Evolutionary conservation across 805 yeast species (phyloP), one percentile per base, ranked within the genome.

Genomic region (Starmerella tilneyi): DNA sequence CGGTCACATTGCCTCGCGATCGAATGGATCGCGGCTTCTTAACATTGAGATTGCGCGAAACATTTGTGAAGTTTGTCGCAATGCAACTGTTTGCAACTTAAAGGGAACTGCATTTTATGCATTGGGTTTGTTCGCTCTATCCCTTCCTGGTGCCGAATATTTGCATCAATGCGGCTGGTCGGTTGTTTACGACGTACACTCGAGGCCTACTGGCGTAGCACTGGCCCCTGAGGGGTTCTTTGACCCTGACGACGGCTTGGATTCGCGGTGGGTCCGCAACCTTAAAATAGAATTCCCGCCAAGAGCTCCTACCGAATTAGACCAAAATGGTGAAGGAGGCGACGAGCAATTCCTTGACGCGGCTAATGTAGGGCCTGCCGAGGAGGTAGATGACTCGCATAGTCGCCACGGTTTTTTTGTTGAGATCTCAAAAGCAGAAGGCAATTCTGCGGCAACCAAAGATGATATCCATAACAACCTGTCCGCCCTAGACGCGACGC

Each of bases 111-210:
- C 94, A 9, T 83, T 81, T 54, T 83, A 74, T 54, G 82, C 76
- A 0, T 63, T 89, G 27, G 95, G 96, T 0, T 68, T 84, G 52
- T 68, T 86, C 21, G 69, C 92, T 0, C 70, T 71, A 19, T 84
- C 94, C 0, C 67, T 65, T 13, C 85, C 84, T 56, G 97, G 97
- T 0, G 71, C 78, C 19, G 96, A 88, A 58, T 76, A 86, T 13
- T 65, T 88, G 45, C 94, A 84, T 57, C 94, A 85, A 54, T 67
- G 73, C 44, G 78, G 78, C 1, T 89, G 96, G 96, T 65, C 62
- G 36, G 69, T 76, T 16, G 71, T 73, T 22, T 56, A 69, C 23
- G 69, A 50, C 23, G 32, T 48, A 5, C 47, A 43, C 26, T 41
- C 42, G 27, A 38, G 42, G 13, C 54, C 54, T 2, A 9, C 41